These are phyloP conservation scores for Jackrogersella minutella DNA, from an alignment of 495 filamentous ascomycete species.

Conservation along the genomic window DNA sequence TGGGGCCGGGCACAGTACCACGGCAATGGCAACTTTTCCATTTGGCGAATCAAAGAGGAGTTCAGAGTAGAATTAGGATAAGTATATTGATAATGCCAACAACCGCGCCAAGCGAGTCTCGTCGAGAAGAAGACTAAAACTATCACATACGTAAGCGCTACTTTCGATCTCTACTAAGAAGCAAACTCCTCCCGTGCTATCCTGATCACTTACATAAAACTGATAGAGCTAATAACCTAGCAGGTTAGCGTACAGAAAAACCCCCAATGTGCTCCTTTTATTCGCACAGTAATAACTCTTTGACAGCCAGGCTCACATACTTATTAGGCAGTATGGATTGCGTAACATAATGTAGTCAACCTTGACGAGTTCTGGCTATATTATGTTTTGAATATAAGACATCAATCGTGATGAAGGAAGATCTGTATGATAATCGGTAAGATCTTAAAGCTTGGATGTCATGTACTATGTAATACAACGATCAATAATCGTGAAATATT, in stretches of 20 bases:
- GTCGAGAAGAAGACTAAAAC: neutral
- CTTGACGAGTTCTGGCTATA: no score
- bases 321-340: no score
- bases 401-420: neutral
- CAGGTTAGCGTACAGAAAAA: neutral
- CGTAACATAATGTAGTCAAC: no score
- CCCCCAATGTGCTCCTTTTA: no score
- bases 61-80: neutral
- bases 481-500: slow-evolving; percentile 10
- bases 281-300: no score
- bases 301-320: no score
- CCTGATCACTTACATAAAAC: neutral
- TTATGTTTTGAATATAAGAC: neutral
- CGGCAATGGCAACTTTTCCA: neutral
- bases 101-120: slow-evolving; percentile 8
- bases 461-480: no score
- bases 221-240: slow-evolving; percentile 1
- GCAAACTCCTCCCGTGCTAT: neutral
- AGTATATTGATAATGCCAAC: neutral
- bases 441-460: neutral
- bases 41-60: slow-evolving; percentile 8
- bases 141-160: slow-evolving; percentile 1
- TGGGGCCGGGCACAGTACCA: slow-evolving; percentile 10
- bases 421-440: neutral
- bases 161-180: neutral